Evolutionary conservation across 2,329 filamentous ascomycete species (phyloP), one percentile per base, ranked within the genome.

Genomic region (Curvularia lunata): DNA sequence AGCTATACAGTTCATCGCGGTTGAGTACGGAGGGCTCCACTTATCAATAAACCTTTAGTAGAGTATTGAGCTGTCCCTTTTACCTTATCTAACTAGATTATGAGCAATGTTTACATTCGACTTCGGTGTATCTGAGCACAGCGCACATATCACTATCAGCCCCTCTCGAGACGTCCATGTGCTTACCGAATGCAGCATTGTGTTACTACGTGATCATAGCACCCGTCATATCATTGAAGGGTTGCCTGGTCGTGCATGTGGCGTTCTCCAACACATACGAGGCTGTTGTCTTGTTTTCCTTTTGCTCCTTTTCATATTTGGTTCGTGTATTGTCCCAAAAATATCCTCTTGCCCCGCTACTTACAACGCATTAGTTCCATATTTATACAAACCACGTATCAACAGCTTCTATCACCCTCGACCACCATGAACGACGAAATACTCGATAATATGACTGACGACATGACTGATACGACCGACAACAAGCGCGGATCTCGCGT

Each of bases 401-500:
- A 28, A 38, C 25, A 30, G 34, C 13, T 12, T 32, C 34, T n/a
- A 10, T 46, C 41, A n/a, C 8, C 19, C 16, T 27, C 12, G 6
- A 27, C 41, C 23, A 43, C 8, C 23, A 43, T 43, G 41, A 43
- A 43, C 21, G 41, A 43, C 41, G 23, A 27, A n/a, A 43, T 27
- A n/a, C n/a, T 27, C 23, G 41, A 23, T 13, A n/a, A 23, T 27
- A 18, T 43, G 23, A 27, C 12, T 10, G 41, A 43, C 2, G 8
- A 16, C 16, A 50, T 30, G 12, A 19, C 34, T n/a, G 41, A 10
- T 28, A 55, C 47, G 41, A 21, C 34, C 3, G 28, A 51, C 13
- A 23, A 37, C 21, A 58, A 58, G 18, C 56, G 47, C 41, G 41
- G 51, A 45, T 51, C 52, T 10, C 45, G 47, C 12, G 42, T 58